Percentiles rank a stretch among this genome's conserved stretches.
Evolutionary conservation across 345 rosid species (phyloP).

Genomic region (Eutrema heterophyllum): DNA sequence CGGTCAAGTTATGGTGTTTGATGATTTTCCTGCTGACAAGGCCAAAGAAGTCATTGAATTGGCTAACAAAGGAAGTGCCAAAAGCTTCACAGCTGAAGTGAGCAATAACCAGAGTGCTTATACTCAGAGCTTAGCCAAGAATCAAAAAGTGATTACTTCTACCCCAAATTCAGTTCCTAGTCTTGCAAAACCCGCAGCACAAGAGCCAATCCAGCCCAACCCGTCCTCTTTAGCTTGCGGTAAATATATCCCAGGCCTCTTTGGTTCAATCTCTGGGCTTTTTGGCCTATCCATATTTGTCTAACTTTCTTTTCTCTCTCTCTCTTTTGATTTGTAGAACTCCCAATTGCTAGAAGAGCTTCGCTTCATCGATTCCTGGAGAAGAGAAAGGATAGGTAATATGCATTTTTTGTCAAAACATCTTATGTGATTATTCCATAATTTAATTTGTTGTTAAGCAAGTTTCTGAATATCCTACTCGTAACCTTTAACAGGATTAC

Average conservation of each 20-base stretch:
- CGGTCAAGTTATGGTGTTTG: slow-evolving; percentile 71
- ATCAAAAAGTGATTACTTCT: slow-evolving; percentile 31
- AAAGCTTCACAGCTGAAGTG: slow-evolving; percentile 9
- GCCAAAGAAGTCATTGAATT: slow-evolving; percentile 72
- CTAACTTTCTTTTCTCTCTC: background rate
- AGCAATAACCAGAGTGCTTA: slow-evolving; percentile 1
- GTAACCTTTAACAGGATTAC: slow-evolving; percentile 40
- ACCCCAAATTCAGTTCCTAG: slow-evolving; percentile 23
- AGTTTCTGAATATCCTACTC: background rate
- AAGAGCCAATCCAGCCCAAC: slow-evolving; percentile 33
- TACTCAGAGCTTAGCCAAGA: slow-evolving; percentile 23
- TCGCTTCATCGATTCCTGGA: slow-evolving; percentile 90
- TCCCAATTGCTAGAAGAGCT: slow-evolving; percentile 84
- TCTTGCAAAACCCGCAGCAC: slow-evolving; percentile 29
- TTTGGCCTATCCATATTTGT: background rate
- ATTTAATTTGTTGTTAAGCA: background rate
- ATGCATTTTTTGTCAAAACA: background rate
- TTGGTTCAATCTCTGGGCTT: background rate
- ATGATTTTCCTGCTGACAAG: slow-evolving; percentile 66
- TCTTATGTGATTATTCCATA: background rate
- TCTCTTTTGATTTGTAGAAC: slow-evolving; percentile 39
- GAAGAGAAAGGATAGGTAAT: slow-evolving; percentile 75
- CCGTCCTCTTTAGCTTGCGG: slow-evolving; percentile 44
- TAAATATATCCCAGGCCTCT: slow-evolving; percentile 23
- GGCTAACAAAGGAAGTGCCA: slow-evolving; percentile 50